Evolutionary conservation across 2,329 filamentous ascomycete species (phyloP), one percentile per base, ranked within the genome.

Genomic region (Lasiodiplodia sp.): DNA sequence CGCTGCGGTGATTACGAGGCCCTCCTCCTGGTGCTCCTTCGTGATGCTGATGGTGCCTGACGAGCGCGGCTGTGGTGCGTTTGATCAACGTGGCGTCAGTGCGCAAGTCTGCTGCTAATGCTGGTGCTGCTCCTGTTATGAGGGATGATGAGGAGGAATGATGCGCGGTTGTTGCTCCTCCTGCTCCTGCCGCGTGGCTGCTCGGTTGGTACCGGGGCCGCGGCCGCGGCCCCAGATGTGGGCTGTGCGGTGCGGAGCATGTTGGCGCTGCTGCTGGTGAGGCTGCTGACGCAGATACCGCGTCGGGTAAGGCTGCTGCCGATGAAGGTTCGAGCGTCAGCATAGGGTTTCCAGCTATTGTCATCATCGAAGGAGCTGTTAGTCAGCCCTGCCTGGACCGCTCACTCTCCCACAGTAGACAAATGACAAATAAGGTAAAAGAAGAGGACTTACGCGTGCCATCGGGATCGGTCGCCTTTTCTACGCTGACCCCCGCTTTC

Each of bases 241-340:
- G 55, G 58, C 58, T 49, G 58, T 25, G 58, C 12, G 60, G n/a
- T 58, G 44, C 12, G 44, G n/a, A 18, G 60, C 44, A 64, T 31
- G 23, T 28, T 6, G 40, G 21, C 18, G 14, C 21, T 2, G 14
- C 21, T 25, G 38, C 21, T 57, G 55, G 55, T 21, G 51, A 25
- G 40, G 60, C 23, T 52, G 60, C 31, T 57, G 55, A 57, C 25
- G 55, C 38, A 25, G 28, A 52, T 38, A 18, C 25, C 25, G 8
- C 1, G 25, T 63, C 12, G 25, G 44, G 40, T 21, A 18, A 25
- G 10, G 47, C 37, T 31, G 11, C 47, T 52, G 60, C 11, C 31
- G 40, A 28, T 40, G 34, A 21, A n/a, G 60, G 8, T 3, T 21
- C 18, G 38, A 21, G 25, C 10, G 58, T 56, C 53, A 56, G 53